Evolutionary conservation across 768 basidiomycete genomes (phyloP), one percentile per base, ranked within the genome.

Genomic region (Pleurotus platypus): DNA sequence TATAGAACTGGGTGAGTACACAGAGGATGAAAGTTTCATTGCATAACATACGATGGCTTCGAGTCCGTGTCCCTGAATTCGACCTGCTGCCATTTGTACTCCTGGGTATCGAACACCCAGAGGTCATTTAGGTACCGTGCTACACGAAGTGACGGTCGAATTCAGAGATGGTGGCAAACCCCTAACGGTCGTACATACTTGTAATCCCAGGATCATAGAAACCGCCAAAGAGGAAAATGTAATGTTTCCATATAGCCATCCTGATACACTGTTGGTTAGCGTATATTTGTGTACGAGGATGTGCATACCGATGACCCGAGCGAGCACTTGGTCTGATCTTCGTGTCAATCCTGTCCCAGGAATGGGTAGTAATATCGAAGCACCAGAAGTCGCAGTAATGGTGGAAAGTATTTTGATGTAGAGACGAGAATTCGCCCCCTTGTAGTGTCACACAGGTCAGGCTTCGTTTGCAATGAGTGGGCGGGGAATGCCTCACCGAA

Each of bases 371-470:
- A 20, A 96, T 82, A 61, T 92, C 90, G 65, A 95, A 95, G 47
- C 80, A 80, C 89, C 94, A 94, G 65, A 95, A 86, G 65, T 94
- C 91, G 46, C 90, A 82, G 65, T 92, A 95, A 63, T 94, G 92
- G 60, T 92, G 90, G 68, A 94, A 92, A 0, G 82, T 84, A 35
- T 84, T 93, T 68, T 94, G 92, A 61, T 89, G 78, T 5, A 92
- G 67, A 0, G 89, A 90, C 0, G 91, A 92, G 63, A 90, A 96
- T 69, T 95, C 94, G 11, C 94, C 92, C 24, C 90, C 87, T 87
- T 58, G 24, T 20, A 11, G 20, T 35, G 2, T 11, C 11, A 0
- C 39, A 18, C 8, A 13, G 12, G 56, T 35, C 24, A 55, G 46
- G 13, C 27, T 43, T 4, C 16, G 30, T 4, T 27, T 22, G n/a